Conservation (phyloP, 2,329 filamentous ascomycete genomes). For the Rutstroemia sydowiana region DNA sequence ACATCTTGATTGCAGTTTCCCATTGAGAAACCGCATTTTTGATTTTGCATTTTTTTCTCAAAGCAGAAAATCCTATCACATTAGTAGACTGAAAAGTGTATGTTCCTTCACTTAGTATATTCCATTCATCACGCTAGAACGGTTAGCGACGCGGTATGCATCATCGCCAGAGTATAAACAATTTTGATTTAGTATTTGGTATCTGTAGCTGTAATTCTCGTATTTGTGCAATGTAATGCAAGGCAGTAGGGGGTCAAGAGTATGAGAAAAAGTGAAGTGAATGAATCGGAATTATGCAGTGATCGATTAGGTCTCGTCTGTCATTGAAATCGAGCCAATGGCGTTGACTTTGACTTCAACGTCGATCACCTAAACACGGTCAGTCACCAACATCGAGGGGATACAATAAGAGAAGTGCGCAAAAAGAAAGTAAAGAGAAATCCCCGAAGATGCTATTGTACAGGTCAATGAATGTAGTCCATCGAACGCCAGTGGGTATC, state of each 20-base stretch:
- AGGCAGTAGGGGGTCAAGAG: background rate
- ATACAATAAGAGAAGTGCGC: background rate
- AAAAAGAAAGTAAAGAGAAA: background rate
- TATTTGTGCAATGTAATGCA: conserved; percentile 1
- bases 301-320: conserved; percentile 7
- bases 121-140: too few species aligned
- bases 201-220: background rate
- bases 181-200: too few species aligned
- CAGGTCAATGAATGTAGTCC: conserved; percentile 2
- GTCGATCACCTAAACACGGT: conserved; percentile 8
- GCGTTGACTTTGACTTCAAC: conserved; percentile 9
- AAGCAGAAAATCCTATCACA: too few species aligned
- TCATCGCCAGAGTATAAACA: too few species aligned
- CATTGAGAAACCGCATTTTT: background rate
- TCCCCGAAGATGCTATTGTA: conserved; percentile 4
- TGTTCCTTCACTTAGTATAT: too few species aligned
- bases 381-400: background rate
- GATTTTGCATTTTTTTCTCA: too few species aligned
- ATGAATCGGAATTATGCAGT: conserved; percentile 2
- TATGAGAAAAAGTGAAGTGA: background rate
- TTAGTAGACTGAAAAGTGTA: too few species aligned
- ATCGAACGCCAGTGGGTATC: background rate
- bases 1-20: background rate
- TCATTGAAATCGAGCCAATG: conserved; percentile 6
- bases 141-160: too few species aligned